phyloP scores from a whole-genome alignment of 2,329 filamentous ascomycete species.

The Aureobasidium subglaciale region DNA sequence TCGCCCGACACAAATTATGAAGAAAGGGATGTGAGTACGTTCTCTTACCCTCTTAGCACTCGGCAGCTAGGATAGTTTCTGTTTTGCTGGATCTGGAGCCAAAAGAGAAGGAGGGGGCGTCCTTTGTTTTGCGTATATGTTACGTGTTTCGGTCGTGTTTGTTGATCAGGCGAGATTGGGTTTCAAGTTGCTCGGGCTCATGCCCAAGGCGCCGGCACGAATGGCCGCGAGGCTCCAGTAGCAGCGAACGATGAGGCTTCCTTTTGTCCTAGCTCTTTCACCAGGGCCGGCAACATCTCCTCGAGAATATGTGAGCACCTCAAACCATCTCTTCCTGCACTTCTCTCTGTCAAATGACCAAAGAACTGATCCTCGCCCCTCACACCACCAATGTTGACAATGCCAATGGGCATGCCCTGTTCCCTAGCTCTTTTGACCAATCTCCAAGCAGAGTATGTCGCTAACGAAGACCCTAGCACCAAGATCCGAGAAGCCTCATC shows the following conservation, averaged over 20 bases:
- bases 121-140: too few relatives aligned
- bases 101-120: too few relatives aligned
- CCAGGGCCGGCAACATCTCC: constrained; percentile 31
- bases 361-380: constrained; percentile 72
- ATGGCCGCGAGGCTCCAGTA: not conserved
- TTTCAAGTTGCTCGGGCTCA: too few relatives aligned
- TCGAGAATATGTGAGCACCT: constrained; percentile 36
- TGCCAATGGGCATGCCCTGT: constrained; percentile 73
- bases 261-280: constrained; percentile 20
- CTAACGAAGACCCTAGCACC: constrained; percentile 80
- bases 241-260: not conserved
- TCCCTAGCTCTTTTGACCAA: constrained; percentile 78
- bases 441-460: constrained; percentile 92
- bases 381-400: constrained; percentile 81
- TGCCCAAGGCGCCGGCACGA: constrained; percentile 10
- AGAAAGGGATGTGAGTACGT: too few relatives aligned
- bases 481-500: constrained; percentile 69
- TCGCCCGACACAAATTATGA: too few relatives aligned
- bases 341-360: constrained; percentile 42
- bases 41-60: too few relatives aligned
- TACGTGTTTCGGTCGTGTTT: too few relatives aligned
- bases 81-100: too few relatives aligned
- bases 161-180: too few relatives aligned
- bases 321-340: constrained; percentile 32
- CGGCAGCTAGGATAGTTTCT: too few relatives aligned